phyloP scores from a whole-genome alignment of 768 basidiomycete genomes.

The Russula vinacea region DNA sequence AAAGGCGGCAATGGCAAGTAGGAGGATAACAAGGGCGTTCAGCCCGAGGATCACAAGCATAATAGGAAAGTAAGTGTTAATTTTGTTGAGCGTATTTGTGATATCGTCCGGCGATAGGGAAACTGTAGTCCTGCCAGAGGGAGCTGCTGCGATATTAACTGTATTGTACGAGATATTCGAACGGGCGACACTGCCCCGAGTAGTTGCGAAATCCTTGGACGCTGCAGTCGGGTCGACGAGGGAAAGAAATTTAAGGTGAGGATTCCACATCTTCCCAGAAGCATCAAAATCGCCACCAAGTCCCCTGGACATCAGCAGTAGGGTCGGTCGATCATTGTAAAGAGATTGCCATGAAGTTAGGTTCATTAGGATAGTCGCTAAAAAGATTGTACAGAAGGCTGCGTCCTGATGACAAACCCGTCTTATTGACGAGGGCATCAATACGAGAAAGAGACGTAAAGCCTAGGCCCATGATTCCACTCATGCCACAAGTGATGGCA shows the following conservation, averaged over 20 bases:
- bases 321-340: constrained; percentile 57
- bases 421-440: constrained; percentile 56
- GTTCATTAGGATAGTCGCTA: constrained; percentile 58
- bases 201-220: constrained; percentile 63
- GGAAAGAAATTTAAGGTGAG: constrained; percentile 72
- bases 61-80: constrained; percentile 65
- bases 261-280: constrained; percentile 63
- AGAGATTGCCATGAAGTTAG: constrained; percentile 79
- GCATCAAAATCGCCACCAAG: constrained; percentile 75
- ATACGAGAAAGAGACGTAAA: constrained; percentile 75
- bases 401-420: constrained; percentile 58
- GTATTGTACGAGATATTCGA: constrained; percentile 67
- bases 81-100: constrained; percentile 55
- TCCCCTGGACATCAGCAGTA: constrained; percentile 58
- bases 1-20: constrained; percentile 53
- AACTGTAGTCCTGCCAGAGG: constrained; percentile 46
- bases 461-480: constrained; percentile 73
- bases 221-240: constrained; percentile 67
- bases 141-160: constrained; percentile 39
- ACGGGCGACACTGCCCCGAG: constrained; percentile 61
- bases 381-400: constrained; percentile 77
- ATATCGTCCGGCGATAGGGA: constrained; percentile 58
- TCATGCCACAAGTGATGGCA: constrained; percentile 64
- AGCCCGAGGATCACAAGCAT: constrained; percentile 74
- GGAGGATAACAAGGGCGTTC: constrained; percentile 67